Conservation (phyloP, 1,284 basidiomycete species). For the Stygiomarasmius scandens region DNA sequence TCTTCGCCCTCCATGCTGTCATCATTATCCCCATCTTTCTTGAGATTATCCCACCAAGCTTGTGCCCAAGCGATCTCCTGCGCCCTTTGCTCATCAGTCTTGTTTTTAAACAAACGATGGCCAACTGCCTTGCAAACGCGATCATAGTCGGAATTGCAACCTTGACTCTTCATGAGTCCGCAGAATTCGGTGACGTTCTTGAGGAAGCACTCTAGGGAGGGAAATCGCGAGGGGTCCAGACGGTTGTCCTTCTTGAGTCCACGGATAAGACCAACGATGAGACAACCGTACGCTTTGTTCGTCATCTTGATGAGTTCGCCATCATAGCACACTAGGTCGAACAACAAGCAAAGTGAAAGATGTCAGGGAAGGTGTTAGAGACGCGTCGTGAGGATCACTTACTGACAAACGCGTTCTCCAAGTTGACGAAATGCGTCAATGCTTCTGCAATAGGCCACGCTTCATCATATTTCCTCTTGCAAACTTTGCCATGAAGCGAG, state of each 20-base stretch:
- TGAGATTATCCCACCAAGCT: slow-evolving; percentile 33
- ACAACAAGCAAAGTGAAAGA: too few relatives aligned
- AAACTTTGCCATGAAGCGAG: slow-evolving; percentile 33
- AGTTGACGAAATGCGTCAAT: slow-evolving; percentile 35
- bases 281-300: slow-evolving; percentile 39
- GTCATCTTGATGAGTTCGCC: slow-evolving; percentile 36
- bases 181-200: slow-evolving; percentile 30
- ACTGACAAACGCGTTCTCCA: slow-evolving; percentile 35
- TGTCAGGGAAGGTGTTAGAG: too few relatives aligned
- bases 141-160: slow-evolving; percentile 29
- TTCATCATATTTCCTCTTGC: slow-evolving; percentile 37
- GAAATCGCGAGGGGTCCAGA: slow-evolving; percentile 32
- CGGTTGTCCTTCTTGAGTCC: slow-evolving; percentile 32
- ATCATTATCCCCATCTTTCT: too few relatives aligned
- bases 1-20: slow-evolving; percentile 24
- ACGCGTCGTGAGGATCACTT: slow-evolving; percentile 16
- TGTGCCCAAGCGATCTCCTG: slow-evolving; percentile 32
- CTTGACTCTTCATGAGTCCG: slow-evolving; percentile 25
- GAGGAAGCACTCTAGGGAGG: slow-evolving; percentile 39
- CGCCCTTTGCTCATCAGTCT: slow-evolving; percentile 28
- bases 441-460: slow-evolving; percentile 36
- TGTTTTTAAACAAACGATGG: slow-evolving; percentile 34
- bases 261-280: slow-evolving; percentile 37
- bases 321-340: slow-evolving; percentile 40
- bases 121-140: slow-evolving; percentile 40